Evolutionary conservation across 108 stramenopile species (phyloP).

Genomic region (Cyclotella choctawhatcheeana): DNA sequence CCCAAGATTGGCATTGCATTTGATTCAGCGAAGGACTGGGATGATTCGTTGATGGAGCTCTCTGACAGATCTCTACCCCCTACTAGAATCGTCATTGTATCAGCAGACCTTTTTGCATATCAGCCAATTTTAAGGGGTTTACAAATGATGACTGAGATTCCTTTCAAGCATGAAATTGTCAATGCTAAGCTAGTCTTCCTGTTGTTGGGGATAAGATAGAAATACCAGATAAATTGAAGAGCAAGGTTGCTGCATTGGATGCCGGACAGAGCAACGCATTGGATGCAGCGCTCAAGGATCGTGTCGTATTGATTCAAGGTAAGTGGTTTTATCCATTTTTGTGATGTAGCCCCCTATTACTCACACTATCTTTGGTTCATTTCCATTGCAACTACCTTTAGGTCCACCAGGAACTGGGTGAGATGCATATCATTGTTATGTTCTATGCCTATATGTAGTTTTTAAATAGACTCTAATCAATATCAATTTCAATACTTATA

Average conservation of each 20-base stretch:
- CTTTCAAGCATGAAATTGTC: conserved; percentile 22
- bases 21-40: neutral
- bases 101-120: conserved; percentile 28
- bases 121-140: conserved; percentile 18
- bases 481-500: too few relatives aligned
- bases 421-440: too few relatives aligned
- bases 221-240: conserved; percentile 12
- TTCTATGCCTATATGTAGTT: too few relatives aligned
- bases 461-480: too few relatives aligned
- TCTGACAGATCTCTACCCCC: conserved; percentile 7
- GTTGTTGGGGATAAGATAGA: neutral
- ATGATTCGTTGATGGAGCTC: conserved; percentile 16
- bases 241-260: conserved; percentile 9
- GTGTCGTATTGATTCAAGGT: conserved; percentile 15
- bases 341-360: neutral
- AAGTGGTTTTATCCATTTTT: neutral
- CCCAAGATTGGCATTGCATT: conserved; percentile 20
- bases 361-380: neutral
- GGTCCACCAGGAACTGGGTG: conserved; percentile 16
- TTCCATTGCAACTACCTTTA: too few relatives aligned
- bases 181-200: conserved; percentile 2
- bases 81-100: conserved; percentile 21
- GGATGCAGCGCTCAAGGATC: conserved; percentile 3
- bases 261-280: conserved; percentile 1
- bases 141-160: conserved; percentile 22